Evolutionary conservation across 108 stramenopile species (phyloP).

Genomic region (Skeletonema costatum): DNA sequence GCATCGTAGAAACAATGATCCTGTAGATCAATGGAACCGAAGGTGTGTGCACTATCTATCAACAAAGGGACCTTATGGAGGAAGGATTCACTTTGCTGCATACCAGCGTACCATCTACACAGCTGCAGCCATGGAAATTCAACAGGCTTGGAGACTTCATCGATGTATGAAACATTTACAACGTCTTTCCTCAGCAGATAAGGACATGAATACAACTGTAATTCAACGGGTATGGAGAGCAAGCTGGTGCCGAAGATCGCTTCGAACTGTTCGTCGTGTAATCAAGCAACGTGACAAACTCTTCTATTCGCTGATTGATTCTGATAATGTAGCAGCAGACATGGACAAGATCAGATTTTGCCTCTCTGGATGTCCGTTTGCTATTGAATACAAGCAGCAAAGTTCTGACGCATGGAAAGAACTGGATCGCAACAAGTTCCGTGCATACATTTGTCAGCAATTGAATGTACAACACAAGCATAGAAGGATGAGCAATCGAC

Average conservation of each 20-base stretch:
- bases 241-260: slow-evolving; percentile 13
- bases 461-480: neutral
- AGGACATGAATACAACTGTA: neutral
- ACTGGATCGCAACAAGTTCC: neutral
- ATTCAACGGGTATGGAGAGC: slow-evolving; percentile 27
- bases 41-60: slow-evolving; percentile 34
- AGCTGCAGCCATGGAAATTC: slow-evolving; percentile 12
- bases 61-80: slow-evolving; percentile 25
- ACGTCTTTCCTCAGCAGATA: neutral
- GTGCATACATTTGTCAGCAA: slow-evolving; percentile 5
- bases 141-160: slow-evolving; percentile 20
- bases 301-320: neutral
- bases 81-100: neutral
- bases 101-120: neutral
- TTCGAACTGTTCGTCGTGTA: neutral
- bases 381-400: neutral
- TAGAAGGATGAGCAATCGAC: neutral
- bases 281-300: neutral
- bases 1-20: neutral
- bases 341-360: neutral
- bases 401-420: neutral
- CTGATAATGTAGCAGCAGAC: neutral
- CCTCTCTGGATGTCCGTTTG: neutral
- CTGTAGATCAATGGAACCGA: slow-evolving; percentile 7
- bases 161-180: slow-evolving; percentile 11